phyloP scores from a whole-genome alignment of 352 stramenopile genomes.

The Plasmopara muralis region DNA sequence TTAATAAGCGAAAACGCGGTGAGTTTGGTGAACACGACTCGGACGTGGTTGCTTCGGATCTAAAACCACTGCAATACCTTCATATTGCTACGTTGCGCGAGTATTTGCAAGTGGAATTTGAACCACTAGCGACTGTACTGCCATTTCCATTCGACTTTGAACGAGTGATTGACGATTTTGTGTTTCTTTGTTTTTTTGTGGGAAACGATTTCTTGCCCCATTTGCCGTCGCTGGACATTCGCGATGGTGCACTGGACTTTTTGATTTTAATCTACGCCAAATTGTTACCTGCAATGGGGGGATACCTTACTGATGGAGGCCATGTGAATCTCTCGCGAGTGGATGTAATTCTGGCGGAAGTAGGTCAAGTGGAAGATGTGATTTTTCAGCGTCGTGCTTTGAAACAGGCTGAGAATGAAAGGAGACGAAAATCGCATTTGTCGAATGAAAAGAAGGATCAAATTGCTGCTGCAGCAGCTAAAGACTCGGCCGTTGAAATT shows the following conservation, averaged over 20 bases:
- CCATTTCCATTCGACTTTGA: slow-evolving; percentile 96
- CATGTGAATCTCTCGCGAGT: slow-evolving; percentile 93
- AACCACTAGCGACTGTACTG: slow-evolving; percentile 61
- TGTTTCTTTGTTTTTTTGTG: slow-evolving; percentile 99
- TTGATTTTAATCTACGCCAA: slow-evolving; percentile 97
- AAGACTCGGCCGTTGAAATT: slow-evolving; percentile 70
- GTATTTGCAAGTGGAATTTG: slow-evolving; percentile 93
- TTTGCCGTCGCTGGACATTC: slow-evolving; percentile 97
- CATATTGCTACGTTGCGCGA: slow-evolving; percentile 92
- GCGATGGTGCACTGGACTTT: slow-evolving; percentile 97
- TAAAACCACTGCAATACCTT: slow-evolving; percentile 92
- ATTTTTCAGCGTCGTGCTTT: slow-evolving; percentile 86
- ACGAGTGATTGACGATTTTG: slow-evolving; percentile 98
- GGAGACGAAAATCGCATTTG: slow-evolving; percentile 54
- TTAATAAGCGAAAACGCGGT: slow-evolving; percentile 68
- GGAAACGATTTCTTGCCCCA: slow-evolving; percentile 99
- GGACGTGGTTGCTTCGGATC: slow-evolving; percentile 70
- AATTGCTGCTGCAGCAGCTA: slow-evolving; percentile 46
- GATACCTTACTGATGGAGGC: slow-evolving; percentile 94
- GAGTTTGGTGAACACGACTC: slow-evolving; percentile 80
- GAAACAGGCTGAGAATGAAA: slow-evolving; percentile 82
- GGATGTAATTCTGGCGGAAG: slow-evolving; percentile 94
- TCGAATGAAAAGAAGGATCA: slow-evolving; percentile 70
- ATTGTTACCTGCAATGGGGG: slow-evolving; percentile 71
- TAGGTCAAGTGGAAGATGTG: slow-evolving; percentile 95